These are phyloP conservation scores for Stemphylium vesicarium DNA, from an alignment of 2,329 filamentous ascomycete genomes.

Conservation along the genomic window DNA sequence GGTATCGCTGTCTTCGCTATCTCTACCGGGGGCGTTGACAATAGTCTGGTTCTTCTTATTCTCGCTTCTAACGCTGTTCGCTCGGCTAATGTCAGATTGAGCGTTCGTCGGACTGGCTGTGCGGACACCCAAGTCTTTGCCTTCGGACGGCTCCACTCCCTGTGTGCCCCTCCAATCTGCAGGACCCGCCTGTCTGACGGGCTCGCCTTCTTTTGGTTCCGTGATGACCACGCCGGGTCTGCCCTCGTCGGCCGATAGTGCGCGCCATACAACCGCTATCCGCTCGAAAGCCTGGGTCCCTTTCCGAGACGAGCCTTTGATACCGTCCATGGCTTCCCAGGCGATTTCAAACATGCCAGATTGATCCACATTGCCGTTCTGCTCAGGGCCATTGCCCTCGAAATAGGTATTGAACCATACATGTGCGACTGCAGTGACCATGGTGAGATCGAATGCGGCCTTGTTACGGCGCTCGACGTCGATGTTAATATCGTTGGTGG, in stretches of 20 bases:
- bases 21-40: slow-evolving; percentile 33
- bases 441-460: slow-evolving; percentile 75
- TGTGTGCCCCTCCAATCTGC: slow-evolving; percentile 76
- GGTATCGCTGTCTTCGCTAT: slow-evolving; percentile 45
- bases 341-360: slow-evolving; percentile 74
- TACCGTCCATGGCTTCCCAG: slow-evolving; percentile 88
- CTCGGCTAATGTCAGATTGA: slow-evolving; percentile 72
- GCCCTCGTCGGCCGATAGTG: slow-evolving; percentile 43
- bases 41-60: slow-evolving; percentile 34
- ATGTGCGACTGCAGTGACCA: slow-evolving; percentile 92
- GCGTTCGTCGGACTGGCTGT: slow-evolving; percentile 63
- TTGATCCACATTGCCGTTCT: slow-evolving; percentile 68
- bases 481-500: slow-evolving; percentile 87
- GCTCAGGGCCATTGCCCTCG: slow-evolving; percentile 78
- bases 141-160: slow-evolving; percentile 51
- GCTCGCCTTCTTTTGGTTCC: slow-evolving; percentile 70
- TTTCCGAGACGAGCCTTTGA: slow-evolving; percentile 86
- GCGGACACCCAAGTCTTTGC: slow-evolving; percentile 72
- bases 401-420: slow-evolving; percentile 98
- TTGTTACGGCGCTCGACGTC: slow-evolving; percentile 86
- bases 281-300: slow-evolving; percentile 82
- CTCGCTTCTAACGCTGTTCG: slow-evolving; percentile 68
- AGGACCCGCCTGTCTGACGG: slow-evolving; percentile 71
- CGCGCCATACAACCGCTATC: slow-evolving; percentile 83
- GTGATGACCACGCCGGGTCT: slow-evolving; percentile 58